Evolutionary conservation across 345 rosid species (phyloP), one percentile per base, ranked within the genome.

Genomic region (Murraya paniculata): DNA sequence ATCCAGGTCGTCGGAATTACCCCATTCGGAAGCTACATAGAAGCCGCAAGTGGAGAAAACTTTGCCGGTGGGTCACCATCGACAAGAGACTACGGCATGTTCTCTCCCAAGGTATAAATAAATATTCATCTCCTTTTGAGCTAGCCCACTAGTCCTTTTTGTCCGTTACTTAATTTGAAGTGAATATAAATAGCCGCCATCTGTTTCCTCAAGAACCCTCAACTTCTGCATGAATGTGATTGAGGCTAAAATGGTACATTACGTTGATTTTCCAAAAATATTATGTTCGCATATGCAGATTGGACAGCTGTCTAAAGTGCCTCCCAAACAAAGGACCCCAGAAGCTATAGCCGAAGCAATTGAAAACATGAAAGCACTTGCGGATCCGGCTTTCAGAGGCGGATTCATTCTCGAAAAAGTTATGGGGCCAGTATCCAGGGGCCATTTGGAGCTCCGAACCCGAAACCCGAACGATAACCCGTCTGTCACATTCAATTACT

Each of bases 1-100:
- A 90, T 93, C 38, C 91, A 93, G 77, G 91, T 93, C 10, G 97
- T 89, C 35, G 97, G 95, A 13, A 89, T 90, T 41, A 90, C 95
- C 27, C 71, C 74, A 1, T 90, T 86, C 25, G 92, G 90, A 55
- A 84, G 85, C 84, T 89, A 84, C 22, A 90, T 93, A 0, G 97
- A 93, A 50, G 84, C 92, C 4, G 89, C 95, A 2, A 87, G 94
- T 31, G 94, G 92, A 0, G 84, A 72, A 33, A 85, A 82, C 77
- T 89, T 87, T 0, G 87, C 86, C 7, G 84, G 85, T 1, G 86
- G 85, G 4, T 38, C 82, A 2, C 31, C 79, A 21, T 38, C 82
- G 2, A 21, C 83, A 21, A 84, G 82, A 80, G 81, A 81, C 74
- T 85, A 84, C 21, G 89, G 88, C 64, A 89, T 86, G 90, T 86